These are phyloP conservation scores for Aspergillus udagawae DNA, from an alignment of 2,329 filamentous ascomycete genomes.

Conservation along the genomic window DNA sequence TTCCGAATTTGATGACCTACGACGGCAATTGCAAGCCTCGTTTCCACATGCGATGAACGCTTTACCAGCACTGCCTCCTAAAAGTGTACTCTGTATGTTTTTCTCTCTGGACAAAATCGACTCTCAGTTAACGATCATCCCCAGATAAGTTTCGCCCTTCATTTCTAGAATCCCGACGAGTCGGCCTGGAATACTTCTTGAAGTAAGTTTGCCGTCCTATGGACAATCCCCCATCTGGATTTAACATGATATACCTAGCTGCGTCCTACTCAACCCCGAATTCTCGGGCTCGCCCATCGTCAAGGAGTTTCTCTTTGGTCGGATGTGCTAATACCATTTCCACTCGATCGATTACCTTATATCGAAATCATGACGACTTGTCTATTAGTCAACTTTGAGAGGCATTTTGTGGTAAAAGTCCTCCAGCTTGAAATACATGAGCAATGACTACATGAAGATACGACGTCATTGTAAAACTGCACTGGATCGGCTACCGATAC, in stretches of 20 bases:
- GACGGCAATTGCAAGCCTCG: constrained; percentile 66
- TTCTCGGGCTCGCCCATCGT: constrained; percentile 87
- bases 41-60: constrained; percentile 81
- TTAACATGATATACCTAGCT: constrained; percentile 51
- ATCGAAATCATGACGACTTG: not conserved
- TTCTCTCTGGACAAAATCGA: not conserved
- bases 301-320: constrained; percentile 78
- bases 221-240: not conserved
- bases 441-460: not conserved
- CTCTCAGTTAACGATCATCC: constrained; percentile 7
- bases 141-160: constrained; percentile 66
- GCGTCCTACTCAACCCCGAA: constrained; percentile 86
- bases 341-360: not conserved
- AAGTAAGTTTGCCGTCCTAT: constrained; percentile 60
- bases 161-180: constrained; percentile 80
- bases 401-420: not conserved
- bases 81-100: constrained; percentile 75
- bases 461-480: not conserved
- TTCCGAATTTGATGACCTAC: constrained; percentile 87
- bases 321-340: constrained; percentile 20
- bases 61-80: constrained; percentile 86
- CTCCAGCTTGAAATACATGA: not conserved
- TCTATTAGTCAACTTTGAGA: not conserved
- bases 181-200: constrained; percentile 85
- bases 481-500: too few relatives aligned